Conservation (phyloP, 1,284 basidiomycete species). For the Malassezia pachydermatis region DNA sequence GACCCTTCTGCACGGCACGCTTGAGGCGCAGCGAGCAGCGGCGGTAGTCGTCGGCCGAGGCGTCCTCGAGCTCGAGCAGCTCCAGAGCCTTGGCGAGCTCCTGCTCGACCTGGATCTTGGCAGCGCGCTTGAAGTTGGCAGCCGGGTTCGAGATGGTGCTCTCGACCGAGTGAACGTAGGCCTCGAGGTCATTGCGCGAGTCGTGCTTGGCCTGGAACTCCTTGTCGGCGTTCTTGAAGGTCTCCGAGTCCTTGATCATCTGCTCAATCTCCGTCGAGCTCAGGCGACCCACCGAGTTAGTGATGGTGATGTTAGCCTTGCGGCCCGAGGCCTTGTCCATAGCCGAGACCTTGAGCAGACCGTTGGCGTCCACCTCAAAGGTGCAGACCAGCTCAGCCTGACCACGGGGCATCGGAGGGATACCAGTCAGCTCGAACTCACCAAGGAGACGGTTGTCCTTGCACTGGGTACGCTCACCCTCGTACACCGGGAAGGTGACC, state of each 20-base stretch:
- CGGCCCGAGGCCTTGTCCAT: constrained; percentile 46
- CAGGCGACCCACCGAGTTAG: constrained; percentile 47
- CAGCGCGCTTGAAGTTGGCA: constrained; percentile 44
- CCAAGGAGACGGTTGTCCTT: constrained; percentile 49
- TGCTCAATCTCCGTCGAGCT: constrained; percentile 47
- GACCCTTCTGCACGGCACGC: constrained; percentile 46
- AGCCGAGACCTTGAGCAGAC: constrained; percentile 46
- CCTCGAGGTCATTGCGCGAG: constrained; percentile 47
- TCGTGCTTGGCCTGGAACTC: constrained; percentile 49
- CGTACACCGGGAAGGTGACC: constrained; percentile 49
- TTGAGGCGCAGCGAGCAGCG: constrained; percentile 43
- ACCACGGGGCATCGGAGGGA: constrained; percentile 46
- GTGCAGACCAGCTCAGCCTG: constrained; percentile 47
- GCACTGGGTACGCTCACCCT: constrained; percentile 49
- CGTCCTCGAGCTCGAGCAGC: constrained; percentile 46
- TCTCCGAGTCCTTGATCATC: constrained; percentile 49
- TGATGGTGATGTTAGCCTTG: constrained; percentile 49
- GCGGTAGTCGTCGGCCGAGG: constrained; percentile 46
- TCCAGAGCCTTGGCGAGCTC: constrained; percentile 48
- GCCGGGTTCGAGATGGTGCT: constrained; percentile 44
- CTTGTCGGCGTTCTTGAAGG: constrained; percentile 47
- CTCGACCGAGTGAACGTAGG: constrained; percentile 47
- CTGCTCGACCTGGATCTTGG: constrained; percentile 47
- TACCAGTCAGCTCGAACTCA: constrained; percentile 48
- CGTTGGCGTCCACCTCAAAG: constrained; percentile 48